Evolutionary conservation across 768 basidiomycete genomes (phyloP), one percentile per base, ranked within the genome.

Genomic region (Termitomyces titanicus): DNA sequence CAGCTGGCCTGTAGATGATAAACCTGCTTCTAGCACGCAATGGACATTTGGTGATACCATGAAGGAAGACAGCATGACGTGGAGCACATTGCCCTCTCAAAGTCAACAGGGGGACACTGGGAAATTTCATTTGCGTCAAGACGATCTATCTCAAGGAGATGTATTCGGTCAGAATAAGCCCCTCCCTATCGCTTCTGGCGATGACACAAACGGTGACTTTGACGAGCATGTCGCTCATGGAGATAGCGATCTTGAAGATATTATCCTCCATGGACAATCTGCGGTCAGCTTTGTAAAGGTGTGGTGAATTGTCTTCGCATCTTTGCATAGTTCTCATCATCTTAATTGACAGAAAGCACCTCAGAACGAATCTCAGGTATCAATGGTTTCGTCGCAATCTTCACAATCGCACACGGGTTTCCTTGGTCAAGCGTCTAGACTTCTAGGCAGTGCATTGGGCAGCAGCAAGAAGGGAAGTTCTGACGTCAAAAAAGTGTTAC

Each of bases 1-100:
- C 62, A 89, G 88, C 64, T 91, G 88, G 88, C 86, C 85, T 10
- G 70, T 88, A 25, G 82, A 87, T 38, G 86, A 86, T 59, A 86
- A 83, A 60, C 68, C 86, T 53, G 72, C 79, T 0, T 73, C 74
- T 37, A 77, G 74, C 10, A 74, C 80, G 34, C 78, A 78, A 56
- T 90, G 89, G 89, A 80, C 80, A 15, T 85, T 84, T 60, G 80
- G 79, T 47, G 76, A 69, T 53, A 66, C 68, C 22, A 69, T 74
- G 8, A 80, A 77, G 55, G 88, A 89, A 45, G 88, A 89, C 61
- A 86, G 82, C 58, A 78, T 84, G 69, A 88, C 88, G 17, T 90
- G 89, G 89, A 89, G 85, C 60, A 85, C 86, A 17, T 64, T 79
- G 50, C 85, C 83, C 20, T 84, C 84, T 15, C 76, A 82, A 58